These are phyloP conservation scores for Skeletonema potamos DNA, from an alignment of 108 stramenopile species.

Conservation along the genomic window DNA sequence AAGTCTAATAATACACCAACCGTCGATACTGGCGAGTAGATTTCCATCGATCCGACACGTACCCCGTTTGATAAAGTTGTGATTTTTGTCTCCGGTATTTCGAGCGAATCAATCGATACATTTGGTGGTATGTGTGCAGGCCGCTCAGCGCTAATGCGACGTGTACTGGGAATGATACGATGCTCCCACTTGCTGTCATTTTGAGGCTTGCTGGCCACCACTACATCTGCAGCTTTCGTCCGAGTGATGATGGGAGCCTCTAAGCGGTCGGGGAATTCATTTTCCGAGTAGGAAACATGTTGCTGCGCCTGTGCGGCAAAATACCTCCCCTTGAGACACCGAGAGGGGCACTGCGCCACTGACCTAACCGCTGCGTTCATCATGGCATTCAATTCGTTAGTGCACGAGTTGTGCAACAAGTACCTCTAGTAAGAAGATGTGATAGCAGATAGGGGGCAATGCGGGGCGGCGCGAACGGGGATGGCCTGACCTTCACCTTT, in stretches of 20 bases:
- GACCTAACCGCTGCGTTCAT: not conserved
- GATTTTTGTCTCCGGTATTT: constrained; percentile 65
- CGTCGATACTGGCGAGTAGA: constrained; percentile 74
- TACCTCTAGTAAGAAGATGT: no score
- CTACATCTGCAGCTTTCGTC: constrained; percentile 39
- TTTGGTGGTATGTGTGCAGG: constrained; percentile 67
- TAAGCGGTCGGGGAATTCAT: constrained; percentile 75
- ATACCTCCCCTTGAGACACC: not conserved
- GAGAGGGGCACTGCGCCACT: not conserved
- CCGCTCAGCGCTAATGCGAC: constrained; percentile 39
- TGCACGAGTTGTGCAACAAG: no score
- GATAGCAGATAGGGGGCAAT: no score
- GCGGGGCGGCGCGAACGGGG: no score
- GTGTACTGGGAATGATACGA: constrained; percentile 11
- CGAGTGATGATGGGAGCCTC: constrained; percentile 70
- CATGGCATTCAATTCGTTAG: no score
- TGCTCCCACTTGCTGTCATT: not conserved
- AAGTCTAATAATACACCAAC: constrained; percentile 75
- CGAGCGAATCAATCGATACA: constrained; percentile 40
- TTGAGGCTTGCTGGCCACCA: constrained; percentile 5
- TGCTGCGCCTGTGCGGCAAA: not conserved
- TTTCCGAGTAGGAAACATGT: constrained; percentile 23
- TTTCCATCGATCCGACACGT: constrained; percentile 87
- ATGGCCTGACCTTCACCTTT: no score
- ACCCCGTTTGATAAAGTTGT: constrained; percentile 86